Base-by-base conservation (phyloP, 306 rosid genomes). In the Quercus berberidifolia region DNA sequence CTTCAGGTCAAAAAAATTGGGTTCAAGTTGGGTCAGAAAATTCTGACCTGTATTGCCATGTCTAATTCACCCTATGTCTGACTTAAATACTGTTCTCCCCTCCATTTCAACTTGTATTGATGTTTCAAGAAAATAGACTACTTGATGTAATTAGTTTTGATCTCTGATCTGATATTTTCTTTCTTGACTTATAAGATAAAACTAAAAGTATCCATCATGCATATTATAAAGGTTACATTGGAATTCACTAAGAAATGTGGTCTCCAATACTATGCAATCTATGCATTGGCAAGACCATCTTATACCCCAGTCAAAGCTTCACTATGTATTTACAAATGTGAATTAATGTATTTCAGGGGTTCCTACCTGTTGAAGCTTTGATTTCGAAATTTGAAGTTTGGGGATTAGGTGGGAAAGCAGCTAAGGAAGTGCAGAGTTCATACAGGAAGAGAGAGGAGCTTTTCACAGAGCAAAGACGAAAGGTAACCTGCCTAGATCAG, bases 381-480 rank as follows among this genome's bases (percentile, higher is more conserved):
- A 79, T 92, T 83, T 75, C 88, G 60, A 97, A 90, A 84, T 89
- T 95, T 74, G 99, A 95, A 85, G 94, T 83, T 71, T 92, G 98
- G 97, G 98, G 98, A 83, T 82, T 95, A 77, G 96, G 98, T 77
- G 97, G 98, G 54, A 72, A 60, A 15, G 79, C 28, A 4, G 86
- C 96, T 54, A 91, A 86, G 91, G 82, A 78, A 31, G 85, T 90
- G 69, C 98, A 89, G 70, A 81, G 86, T 80, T 84, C 89, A 43
- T 86, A 84, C 71, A 92, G 91, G 84, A 89, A 83, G 88, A 91
- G 99, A 80, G 99, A 95, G 62, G 92, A 92, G 57, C 97, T 95
- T 84, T 95, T 95, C 91, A 92, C 91, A 0, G 91, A 84, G 56
- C 99, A 92, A 79, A 92, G 98, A 82, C 81, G 94, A 85, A 90